Evolutionary conservation across 768 basidiomycete genomes (phyloP), one percentile per base, ranked within the genome.

Genomic region (Calocera viscosa): DNA sequence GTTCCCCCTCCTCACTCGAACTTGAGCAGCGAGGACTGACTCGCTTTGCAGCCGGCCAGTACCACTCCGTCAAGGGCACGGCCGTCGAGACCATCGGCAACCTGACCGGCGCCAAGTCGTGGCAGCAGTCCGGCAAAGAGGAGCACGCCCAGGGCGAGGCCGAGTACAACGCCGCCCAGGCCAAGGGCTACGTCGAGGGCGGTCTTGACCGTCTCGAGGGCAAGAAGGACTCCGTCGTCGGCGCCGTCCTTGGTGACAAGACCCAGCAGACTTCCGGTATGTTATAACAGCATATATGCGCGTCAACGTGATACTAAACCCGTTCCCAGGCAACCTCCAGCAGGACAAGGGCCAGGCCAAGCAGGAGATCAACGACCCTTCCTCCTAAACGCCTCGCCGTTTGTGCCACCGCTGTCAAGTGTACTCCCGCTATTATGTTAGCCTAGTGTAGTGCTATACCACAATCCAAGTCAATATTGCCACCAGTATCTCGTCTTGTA

Each of bases 171-270:
- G 77, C 78, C 19, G 81, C 82, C 1, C 79, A 80, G 67, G 77
- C 78, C 22, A 76, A 85, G 72, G 80, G 77, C n/a, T 85, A 80
- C 68, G 78, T 73, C 2, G 79, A 85, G 64, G 84, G 84, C 26
- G 73, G 74, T 0, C 8, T 72, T 16, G 83, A 85, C 67, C 78
- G 78, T 66, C 35, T 79, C 8, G 73, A 69, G 1, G 84, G 84
- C 41, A 82, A 83, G 74, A 80, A 82, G 67, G 84, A 85, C 65
- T 72, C 81, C 47, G 74, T 86, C 34, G 75, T 82, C 38, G 84
- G 84, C 35, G 82, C 84, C 11, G 68, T 86, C 63, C 79, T 76
- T n/a, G 85, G 83, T 30, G 85, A 85, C 73, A 78, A 79, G 70
- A 41, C 75, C n/a, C 82, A 83, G 72, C 78, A 86, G 73, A 66